Percentiles rank a stretch among this genome's conserved stretches.
phyloP scores from a whole-genome alignment of 1,139 yeast genomes.

The Debaryomyces coudertii region DNA sequence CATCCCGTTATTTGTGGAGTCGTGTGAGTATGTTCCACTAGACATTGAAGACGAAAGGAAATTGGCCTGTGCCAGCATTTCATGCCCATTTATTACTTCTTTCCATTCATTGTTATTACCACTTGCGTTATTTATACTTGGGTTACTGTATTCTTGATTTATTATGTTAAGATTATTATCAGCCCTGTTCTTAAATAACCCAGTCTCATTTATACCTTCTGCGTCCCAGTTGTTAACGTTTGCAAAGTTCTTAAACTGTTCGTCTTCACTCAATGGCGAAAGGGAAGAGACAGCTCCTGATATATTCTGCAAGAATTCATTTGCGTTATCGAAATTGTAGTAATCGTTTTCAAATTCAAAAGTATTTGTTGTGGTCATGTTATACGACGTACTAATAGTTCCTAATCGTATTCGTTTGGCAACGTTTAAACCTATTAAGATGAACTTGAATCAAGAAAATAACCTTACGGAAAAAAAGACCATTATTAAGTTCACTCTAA shows the following conservation, averaged over 20 bases:
- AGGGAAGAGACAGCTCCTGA: conserved; percentile 30
- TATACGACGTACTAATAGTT: not conserved
- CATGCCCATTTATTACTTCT: not conserved
- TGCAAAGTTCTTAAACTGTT: conserved; percentile 1
- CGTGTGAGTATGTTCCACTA: conserved; percentile 21
- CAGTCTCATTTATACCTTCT: not conserved
- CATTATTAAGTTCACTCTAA: conserved; percentile 1
- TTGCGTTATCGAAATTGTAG: conserved; percentile 40
- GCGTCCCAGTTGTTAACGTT: conserved; percentile 1
- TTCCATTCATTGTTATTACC: conserved; percentile 5
- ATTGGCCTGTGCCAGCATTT: not conserved
- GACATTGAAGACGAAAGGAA: conserved; percentile 17
- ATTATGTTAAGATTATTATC: not conserved
- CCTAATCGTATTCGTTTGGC: not conserved
- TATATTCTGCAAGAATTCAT: conserved; percentile 37
- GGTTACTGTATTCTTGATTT: conserved; percentile 3
- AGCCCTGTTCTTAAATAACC: not conserved
- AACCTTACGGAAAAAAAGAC: conserved; percentile 1
- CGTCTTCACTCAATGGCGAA: conserved; percentile 18
- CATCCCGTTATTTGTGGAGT: conserved; percentile 23
- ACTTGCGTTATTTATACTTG: not conserved
- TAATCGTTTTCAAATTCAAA: conserved; percentile 20
- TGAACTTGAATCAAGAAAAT: not conserved
- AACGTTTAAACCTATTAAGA: not conserved
- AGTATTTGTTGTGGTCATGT: conserved; percentile 21